A percentile compares a stretch with the other conserved stretches of the same genome.
Conservation (phyloP, 192 early-diverging fungal species). For the Neocallimastix lanati region DNA sequence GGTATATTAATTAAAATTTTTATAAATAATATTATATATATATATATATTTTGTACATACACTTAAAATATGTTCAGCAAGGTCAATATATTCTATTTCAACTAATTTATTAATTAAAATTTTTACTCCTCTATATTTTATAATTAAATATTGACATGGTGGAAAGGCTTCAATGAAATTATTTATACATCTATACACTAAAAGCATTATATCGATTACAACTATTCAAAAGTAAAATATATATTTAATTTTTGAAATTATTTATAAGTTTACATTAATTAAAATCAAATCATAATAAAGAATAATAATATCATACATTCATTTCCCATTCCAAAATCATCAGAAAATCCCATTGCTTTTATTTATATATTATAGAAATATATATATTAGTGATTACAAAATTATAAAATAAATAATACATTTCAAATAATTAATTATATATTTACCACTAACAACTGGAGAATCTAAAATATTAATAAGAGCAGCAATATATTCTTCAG, state of each 20-base stretch:
- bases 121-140: constrained; percentile 45
- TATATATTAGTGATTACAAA: too few relatives aligned
- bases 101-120: constrained; percentile 57
- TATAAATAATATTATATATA: too few relatives aligned
- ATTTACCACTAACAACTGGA: background rate
- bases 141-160: constrained; percentile 31
- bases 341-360: background rate
- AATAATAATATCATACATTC: too few relatives aligned
- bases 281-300: too few relatives aligned
- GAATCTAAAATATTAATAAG: background rate
- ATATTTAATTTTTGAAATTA: too few relatives aligned
- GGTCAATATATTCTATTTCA: constrained; percentile 79
- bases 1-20: too few relatives aligned
- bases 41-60: too few relatives aligned
- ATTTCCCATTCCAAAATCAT: background rate
- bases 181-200: constrained; percentile 74
- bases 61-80: constrained; percentile 70
- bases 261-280: too few relatives aligned
- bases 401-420: too few relatives aligned
- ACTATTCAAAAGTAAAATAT: too few relatives aligned
- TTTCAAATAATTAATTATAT: too few relatives aligned
- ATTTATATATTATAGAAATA: too few relatives aligned
- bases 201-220: constrained; percentile 44
- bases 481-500: background rate
- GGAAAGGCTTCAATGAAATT: constrained; percentile 85